Conservation (phyloP, 495 filamentous ascomycete genomes). For the Penicillium cosmopolitanum region DNA sequence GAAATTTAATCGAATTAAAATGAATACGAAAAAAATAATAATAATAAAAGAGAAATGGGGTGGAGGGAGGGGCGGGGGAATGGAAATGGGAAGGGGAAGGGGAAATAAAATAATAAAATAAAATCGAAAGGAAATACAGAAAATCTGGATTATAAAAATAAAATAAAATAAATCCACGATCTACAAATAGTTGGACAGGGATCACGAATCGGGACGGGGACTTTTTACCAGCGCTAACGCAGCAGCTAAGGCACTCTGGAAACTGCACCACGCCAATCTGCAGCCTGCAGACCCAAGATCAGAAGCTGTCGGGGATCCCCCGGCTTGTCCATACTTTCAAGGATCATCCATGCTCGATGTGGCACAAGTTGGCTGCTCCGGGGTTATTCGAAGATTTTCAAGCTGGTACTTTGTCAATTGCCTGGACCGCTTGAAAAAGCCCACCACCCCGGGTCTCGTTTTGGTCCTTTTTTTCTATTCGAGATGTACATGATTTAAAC, state of each 20-base stretch:
- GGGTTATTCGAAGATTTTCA: constrained; percentile 3
- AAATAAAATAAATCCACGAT: constrained; percentile 14
- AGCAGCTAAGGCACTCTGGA: constrained; percentile 17
- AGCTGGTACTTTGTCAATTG: constrained; percentile 3
- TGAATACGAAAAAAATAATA: background rate
- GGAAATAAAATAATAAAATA: background rate
- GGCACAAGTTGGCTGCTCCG: constrained; percentile 13
- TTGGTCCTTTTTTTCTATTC: constrained; percentile 4
- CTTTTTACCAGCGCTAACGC: constrained; percentile 8
- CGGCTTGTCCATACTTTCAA: constrained; percentile 33
- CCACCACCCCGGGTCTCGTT: background rate
- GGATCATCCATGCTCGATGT: constrained; percentile 44
- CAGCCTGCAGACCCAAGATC: constrained; percentile 21
- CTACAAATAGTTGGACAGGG: constrained; percentile 26
- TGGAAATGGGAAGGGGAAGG: background rate
- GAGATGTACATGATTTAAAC: constrained; percentile 16
- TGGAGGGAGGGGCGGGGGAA: background rate
- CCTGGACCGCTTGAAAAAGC: constrained; percentile 6
- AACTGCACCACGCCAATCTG: constrained; percentile 18
- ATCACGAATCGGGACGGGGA: constrained; percentile 18
- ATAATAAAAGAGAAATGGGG: background rate
- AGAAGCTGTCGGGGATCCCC: constrained; percentile 23
- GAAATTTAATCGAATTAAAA: constrained; percentile 6
- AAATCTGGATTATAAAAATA: constrained; percentile 18
- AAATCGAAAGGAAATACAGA: background rate